Base-by-base conservation (phyloP, 495 filamentous ascomycete species). In the Hypoxylon cercidicola region DNA sequence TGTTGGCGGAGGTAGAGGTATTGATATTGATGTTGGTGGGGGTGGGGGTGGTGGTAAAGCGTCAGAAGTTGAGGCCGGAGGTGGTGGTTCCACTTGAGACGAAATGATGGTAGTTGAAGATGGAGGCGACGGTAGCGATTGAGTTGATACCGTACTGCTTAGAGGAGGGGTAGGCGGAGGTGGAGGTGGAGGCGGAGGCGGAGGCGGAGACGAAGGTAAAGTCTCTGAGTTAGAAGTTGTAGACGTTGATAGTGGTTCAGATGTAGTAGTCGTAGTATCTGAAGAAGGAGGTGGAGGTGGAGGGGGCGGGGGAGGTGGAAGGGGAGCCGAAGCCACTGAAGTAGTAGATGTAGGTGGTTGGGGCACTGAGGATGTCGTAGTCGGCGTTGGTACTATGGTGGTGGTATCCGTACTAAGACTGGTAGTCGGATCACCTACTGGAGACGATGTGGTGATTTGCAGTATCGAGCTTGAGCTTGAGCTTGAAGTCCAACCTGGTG, bases 301-400 rank as follows among this genome's bases (percentile, higher is more conserved):
- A 68, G 25, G 23, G 71, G n/a, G 23, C 5, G 23, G 23, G 23
- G 23, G 23, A 2, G 23, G 23, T 25, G 23, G 23, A 25, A 5
- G 23, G 5, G 23, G 5, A 25, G 23, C 23, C 23, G 23, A 25
- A 25, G 23, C 23, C 23, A 2, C 23, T 2, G 23, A 25, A 25
- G 23, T 25, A 25, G 19, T 43, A 16, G 8, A 2, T 32, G 8
- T 9, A 32, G 30, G 30, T 32, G 30, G 30, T 32, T 32, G 30
- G 30, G 30, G 30, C 9, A 32, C 9, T 11, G 20, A 46, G 20
- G 18, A n/a, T 15, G 39, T n/a, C 5, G 23, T 50, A 53, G 52
- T 40, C 15, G 50, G 15, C 18, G 28, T 50, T 21, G 43, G 19
- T 15, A 21, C 32, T 15, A 21, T 34, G 21, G 40, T 34, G 21